Conservation (phyloP, 1,284 basidiomycete genomes). For the Pterula multifida region DNA sequence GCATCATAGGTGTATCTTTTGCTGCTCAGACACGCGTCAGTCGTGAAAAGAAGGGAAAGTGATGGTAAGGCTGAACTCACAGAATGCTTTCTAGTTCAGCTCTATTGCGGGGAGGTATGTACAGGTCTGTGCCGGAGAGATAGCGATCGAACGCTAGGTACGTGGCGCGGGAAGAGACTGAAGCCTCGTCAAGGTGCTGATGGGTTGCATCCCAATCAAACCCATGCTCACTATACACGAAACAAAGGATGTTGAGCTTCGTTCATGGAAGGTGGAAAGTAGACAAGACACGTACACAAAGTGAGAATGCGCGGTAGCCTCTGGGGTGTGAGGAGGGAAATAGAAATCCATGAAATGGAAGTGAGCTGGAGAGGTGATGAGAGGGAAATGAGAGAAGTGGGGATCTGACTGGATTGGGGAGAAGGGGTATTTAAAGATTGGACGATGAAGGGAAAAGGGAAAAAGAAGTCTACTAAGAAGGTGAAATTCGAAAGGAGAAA, state of each 20-base stretch:
- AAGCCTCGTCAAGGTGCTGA: slow-evolving; percentile 55
- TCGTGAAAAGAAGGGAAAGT: slow-evolving; percentile 2
- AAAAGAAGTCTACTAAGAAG: neutral
- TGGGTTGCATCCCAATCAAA: slow-evolving; percentile 56
- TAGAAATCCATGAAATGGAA: slow-evolving; percentile 48
- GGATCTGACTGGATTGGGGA: slow-evolving; percentile 1
- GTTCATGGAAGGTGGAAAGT: slow-evolving; percentile 7
- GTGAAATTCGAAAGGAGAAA: neutral
- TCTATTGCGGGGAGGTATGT: slow-evolving; percentile 51
- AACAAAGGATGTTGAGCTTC: slow-evolving; percentile 10
- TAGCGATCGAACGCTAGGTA: slow-evolving; percentile 52
- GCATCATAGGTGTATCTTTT: slow-evolving; percentile 64
- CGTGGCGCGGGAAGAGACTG: slow-evolving; percentile 57
- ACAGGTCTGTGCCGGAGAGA: slow-evolving; percentile 50
- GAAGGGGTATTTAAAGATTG: neutral
- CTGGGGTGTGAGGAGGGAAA: slow-evolving; percentile 58
- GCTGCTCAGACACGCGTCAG: slow-evolving; percentile 20
- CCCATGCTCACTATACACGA: slow-evolving; percentile 45
- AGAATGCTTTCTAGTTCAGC: slow-evolving; percentile 58
- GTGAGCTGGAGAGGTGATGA: slow-evolving; percentile 10
- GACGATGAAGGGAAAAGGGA: neutral
- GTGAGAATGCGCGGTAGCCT: slow-evolving; percentile 58
- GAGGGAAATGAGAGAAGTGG: slow-evolving; percentile 10
- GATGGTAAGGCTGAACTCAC: slow-evolving; percentile 31
- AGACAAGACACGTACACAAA: slow-evolving; percentile 39